Evolutionary conservation across 176 grass and related monocot genomes (phyloP).

Genomic region (Bromus sterilis): DNA sequence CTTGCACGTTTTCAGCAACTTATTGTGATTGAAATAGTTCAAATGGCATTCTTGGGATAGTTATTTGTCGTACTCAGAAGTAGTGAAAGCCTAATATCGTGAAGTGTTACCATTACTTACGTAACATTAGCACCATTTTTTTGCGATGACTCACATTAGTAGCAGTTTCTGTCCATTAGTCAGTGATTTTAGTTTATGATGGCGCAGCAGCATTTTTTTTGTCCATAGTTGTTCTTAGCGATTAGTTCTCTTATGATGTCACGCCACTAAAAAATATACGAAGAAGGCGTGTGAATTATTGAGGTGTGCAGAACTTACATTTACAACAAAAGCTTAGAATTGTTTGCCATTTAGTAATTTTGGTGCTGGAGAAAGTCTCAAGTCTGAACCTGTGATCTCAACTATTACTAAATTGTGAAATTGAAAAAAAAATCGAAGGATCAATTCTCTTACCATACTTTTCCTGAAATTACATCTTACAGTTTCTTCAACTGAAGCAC

Average conservation of each 20-base stretch:
- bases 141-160: background rate
- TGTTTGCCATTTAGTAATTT: background rate
- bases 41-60: background rate
- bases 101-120: conserved; percentile 6
- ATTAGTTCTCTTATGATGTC: background rate
- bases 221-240: background rate
- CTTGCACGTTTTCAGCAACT: background rate
- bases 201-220: background rate
- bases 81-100: background rate
- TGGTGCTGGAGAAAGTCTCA: background rate
- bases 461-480: background rate
- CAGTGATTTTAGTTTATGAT: background rate
- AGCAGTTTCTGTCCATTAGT: background rate
- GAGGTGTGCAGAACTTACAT: background rate
- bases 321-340: background rate
- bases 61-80: background rate
- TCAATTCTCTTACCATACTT: background rate
- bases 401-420: background rate
- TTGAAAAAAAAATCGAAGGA: background rate
- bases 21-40: background rate
- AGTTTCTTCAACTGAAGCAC: background rate
- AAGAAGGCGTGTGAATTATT: background rate
- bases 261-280: background rate
- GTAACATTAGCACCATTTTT: too few relatives aligned
- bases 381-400: background rate